phyloP scores from a whole-genome alignment of 108 stramenopile species.

The Cylindrotheca closterium region DNA sequence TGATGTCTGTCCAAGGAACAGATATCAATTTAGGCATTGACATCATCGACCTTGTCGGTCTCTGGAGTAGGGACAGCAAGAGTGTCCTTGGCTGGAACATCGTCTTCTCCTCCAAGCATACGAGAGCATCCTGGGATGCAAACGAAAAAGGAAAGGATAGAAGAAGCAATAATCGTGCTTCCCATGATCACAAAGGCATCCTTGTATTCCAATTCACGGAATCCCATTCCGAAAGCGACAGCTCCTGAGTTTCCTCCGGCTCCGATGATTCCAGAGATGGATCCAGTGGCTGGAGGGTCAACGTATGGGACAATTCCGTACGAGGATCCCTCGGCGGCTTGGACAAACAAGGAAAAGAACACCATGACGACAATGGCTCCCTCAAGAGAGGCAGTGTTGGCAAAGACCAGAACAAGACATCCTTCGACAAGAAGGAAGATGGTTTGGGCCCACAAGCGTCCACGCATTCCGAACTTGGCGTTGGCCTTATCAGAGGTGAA shows the following conservation, averaged over 20 bases:
- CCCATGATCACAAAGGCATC: no score
- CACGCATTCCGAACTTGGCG: constrained; percentile 54
- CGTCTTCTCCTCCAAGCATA: no score
- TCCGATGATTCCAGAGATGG: constrained; percentile 79
- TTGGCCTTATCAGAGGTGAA: constrained; percentile 45
- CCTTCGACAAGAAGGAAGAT: constrained; percentile 57
- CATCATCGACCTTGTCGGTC: no score
- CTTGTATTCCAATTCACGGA: no score
- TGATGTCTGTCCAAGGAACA: no score
- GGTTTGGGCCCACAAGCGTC: constrained; percentile 57
- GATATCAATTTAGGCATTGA: no score
- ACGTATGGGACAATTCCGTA: constrained; percentile 88
- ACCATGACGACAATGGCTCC: constrained; percentile 65
- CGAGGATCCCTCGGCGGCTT: constrained; percentile 74
- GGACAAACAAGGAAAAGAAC: constrained; percentile 75
- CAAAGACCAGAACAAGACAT: constrained; percentile 66
- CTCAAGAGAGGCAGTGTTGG: constrained; percentile 37
- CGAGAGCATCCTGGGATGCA: no score
- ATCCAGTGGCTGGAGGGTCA: constrained; percentile 69
- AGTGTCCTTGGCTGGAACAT: no score
- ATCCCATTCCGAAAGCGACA: constrained; percentile 55
- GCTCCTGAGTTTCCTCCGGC: constrained; percentile 71
- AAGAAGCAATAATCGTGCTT: no score
- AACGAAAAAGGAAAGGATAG: no score
- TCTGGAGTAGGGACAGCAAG: no score